Conservation (phyloP, 768 basidiomycete species). For the Cystobasidium onofrii region DNA sequence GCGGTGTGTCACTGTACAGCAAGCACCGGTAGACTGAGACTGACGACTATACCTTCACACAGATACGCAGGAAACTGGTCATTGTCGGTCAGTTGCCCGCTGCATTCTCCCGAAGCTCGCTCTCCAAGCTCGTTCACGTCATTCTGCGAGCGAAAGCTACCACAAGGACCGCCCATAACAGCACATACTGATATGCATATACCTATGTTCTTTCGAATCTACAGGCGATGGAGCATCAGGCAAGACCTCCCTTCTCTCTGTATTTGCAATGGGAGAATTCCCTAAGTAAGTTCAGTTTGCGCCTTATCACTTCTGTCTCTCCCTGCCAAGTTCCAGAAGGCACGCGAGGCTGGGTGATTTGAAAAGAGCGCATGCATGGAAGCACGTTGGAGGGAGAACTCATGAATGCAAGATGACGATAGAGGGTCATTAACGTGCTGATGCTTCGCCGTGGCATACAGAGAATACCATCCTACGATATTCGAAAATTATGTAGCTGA, state of each 20-base stretch:
- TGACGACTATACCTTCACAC: background rate
- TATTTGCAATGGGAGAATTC: conserved; percentile 88
- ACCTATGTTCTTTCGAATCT: background rate
- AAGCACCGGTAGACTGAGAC: background rate
- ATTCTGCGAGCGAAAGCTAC: background rate
- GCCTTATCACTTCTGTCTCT: background rate
- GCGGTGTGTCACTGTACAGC: background rate
- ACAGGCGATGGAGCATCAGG: conserved; percentile 92
- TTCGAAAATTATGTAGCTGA: conserved; percentile 68
- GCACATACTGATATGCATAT: conserved; percentile 2
- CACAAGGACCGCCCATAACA: background rate
- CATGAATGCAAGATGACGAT: background rate
- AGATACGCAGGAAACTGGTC: conserved; percentile 35
- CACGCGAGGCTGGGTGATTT: background rate
- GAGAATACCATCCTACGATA: conserved; percentile 60
- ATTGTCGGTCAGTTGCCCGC: conserved; percentile 30
- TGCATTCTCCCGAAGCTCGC: background rate
- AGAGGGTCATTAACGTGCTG: background rate
- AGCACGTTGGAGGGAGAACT: background rate
- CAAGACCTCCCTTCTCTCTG: conserved; percentile 83
- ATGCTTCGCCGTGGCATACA: background rate
- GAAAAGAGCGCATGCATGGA: background rate
- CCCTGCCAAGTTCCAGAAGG: background rate
- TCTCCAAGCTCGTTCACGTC: background rate
- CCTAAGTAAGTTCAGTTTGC: conserved; percentile 51